Evolutionary conservation across 2,329 filamentous ascomycete species (phyloP).

Genomic region (Epichloe elymi): DNA sequence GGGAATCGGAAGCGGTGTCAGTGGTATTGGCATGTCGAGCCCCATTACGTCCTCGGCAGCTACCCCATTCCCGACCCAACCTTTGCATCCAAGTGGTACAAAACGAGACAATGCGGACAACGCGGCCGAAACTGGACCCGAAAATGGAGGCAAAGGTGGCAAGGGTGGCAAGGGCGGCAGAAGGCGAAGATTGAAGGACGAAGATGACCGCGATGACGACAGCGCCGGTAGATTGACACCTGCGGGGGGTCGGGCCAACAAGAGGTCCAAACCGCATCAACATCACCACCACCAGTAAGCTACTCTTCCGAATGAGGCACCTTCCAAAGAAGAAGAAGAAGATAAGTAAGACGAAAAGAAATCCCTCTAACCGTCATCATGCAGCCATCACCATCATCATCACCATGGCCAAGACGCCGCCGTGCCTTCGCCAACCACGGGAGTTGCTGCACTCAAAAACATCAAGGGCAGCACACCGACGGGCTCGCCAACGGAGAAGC

Average conservation of each 20-base stretch:
- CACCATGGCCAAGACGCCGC: conserved; percentile 38
- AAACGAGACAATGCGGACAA: conserved; percentile 41
- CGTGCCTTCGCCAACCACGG: conserved; percentile 27
- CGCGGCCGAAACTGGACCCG: conserved; percentile 30
- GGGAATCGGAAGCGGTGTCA: conserved; percentile 58
- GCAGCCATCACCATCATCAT: conserved; percentile 43
- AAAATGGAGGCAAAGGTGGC: conserved; percentile 24
- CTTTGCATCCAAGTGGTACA: conserved; percentile 17
- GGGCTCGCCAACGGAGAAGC: conserved; percentile 32
- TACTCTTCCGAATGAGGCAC: neutral
- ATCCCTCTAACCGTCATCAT: conserved; percentile 10
- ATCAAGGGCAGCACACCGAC: conserved; percentile 32
- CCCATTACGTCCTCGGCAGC: conserved; percentile 28
- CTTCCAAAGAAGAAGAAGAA: neutral
- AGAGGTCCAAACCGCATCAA: conserved; percentile 53
- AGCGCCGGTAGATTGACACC: conserved; percentile 50
- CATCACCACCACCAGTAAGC: conserved; percentile 58
- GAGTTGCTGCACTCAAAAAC: conserved; percentile 33
- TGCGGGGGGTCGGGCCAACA: conserved; percentile 40
- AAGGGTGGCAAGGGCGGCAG: conserved; percentile 34
- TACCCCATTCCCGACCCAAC: conserved; percentile 28
- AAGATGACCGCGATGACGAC: conserved; percentile 57
- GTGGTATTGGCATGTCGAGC: conserved; percentile 36
- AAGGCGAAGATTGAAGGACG: conserved; percentile 64
- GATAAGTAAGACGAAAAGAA: neutral